Evolutionary conservation across 495 filamentous ascomycete genomes (phyloP).

Genomic region (Talaromyces adpressus): DNA sequence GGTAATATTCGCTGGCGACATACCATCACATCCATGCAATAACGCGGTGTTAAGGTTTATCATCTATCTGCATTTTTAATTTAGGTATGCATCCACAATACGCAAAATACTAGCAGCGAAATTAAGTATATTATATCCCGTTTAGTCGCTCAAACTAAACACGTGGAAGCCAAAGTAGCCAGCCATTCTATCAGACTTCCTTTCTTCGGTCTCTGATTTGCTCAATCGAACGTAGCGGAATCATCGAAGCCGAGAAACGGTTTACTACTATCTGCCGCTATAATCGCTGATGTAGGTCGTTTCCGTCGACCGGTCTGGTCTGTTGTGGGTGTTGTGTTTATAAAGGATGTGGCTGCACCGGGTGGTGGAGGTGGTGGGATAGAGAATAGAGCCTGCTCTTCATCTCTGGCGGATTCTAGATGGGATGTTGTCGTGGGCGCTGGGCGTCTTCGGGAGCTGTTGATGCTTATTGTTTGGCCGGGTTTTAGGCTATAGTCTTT

Average conservation of each 20-base stretch:
- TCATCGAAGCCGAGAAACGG: slow-evolving; percentile 6
- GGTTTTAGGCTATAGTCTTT: slow-evolving; percentile 74
- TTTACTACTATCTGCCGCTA: slow-evolving; percentile 6
- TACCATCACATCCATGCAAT: neutral
- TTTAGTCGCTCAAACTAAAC: neutral
- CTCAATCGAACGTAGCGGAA: slow-evolving; percentile 6
- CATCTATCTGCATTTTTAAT: neutral
- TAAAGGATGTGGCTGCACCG: neutral
- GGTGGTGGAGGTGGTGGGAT: slow-evolving; percentile 35
- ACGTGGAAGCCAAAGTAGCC: neutral
- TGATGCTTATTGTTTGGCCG: slow-evolving; percentile 77
- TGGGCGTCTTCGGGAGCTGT: slow-evolving; percentile 42
- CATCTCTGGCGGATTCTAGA: slow-evolving; percentile 12
- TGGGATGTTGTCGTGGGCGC: slow-evolving; percentile 2
- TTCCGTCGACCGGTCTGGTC: slow-evolving; percentile 1
- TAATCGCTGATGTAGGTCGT: slow-evolving; percentile 5
- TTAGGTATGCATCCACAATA: neutral
- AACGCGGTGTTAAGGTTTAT: neutral
- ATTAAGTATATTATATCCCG: slow-evolving; percentile 3
- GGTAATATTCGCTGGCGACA: neutral
- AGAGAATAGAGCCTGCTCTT: slow-evolving; percentile 33
- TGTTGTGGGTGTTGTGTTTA: neutral
- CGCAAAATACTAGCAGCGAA: neutral
- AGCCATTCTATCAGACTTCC: neutral
- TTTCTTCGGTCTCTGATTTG: neutral